Base-by-base conservation (phyloP, 2,329 filamentous ascomycete species). In the Aspergillus fumigatiaffinis region DNA sequence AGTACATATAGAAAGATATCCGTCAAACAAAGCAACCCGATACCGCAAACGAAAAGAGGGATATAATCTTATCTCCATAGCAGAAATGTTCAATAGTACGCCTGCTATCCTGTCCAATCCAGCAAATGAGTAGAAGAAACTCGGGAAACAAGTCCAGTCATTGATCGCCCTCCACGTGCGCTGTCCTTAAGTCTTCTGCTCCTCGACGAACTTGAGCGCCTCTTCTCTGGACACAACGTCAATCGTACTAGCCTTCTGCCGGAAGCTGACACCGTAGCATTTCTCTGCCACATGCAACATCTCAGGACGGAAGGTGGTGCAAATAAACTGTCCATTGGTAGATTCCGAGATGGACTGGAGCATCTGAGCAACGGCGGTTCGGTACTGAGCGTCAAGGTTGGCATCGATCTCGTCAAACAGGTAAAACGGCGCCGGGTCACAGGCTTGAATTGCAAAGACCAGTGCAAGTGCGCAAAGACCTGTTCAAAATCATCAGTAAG, bases 341-440 rank as follows among this genome's bases (percentile, higher is more conserved):
- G 70, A 74, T 60, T 76, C 74, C 14, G 87, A 91, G 61, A 91
- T 92, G 54, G 87, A 87, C 69, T 93, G 82, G 23, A 99, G 82
- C 79, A 97, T 90, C 56, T 90, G 84, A 2, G 94, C 94, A 10
- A 99, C 94, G 1, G 94, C 93, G 1, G 94, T 97, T 60, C 94
- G 89, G 79, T 99, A 99, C 76, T 99, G 94, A 1, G 94, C 92
- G 73, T 99, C 94, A 25, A 99, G 84, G 72, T 99, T 99, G 74
- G 94, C 94, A 71, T 99, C 94, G 62, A 99, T 96, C 76, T 99
- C 94, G 74, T 99, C 94, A 67, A 99, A 99, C 68, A 99, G 92
- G 73, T 99, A 97, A 82, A 99, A 97, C 1, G 94, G 94, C 48
- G 93, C 95, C 9, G 93, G 94, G 73, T 99, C 94, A 58, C 93